Percentiles rank a stretch among this genome's conserved stretches.
These are phyloP conservation scores for Tardiomyces digboiensis DNA, from an alignment of 1,139 yeast species.

Conservation along the genomic window DNA sequence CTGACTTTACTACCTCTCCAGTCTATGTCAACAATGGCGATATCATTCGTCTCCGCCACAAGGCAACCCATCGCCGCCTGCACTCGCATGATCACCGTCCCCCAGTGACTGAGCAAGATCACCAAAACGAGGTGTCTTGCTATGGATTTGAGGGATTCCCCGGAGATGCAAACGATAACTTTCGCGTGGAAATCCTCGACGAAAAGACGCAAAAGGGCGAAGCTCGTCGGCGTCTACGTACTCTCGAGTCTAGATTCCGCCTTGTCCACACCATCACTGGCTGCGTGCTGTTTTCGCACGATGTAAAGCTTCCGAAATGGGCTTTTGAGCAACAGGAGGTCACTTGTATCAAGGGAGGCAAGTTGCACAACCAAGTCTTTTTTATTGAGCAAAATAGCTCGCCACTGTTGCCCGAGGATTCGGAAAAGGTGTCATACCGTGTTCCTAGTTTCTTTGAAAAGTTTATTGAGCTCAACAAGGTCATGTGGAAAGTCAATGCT, in stretches of 20 bases:
- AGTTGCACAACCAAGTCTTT: slow-evolving; percentile 70
- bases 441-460: slow-evolving; percentile 57
- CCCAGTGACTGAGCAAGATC: slow-evolving; percentile 85
- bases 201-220: slow-evolving; percentile 44
- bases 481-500: slow-evolving; percentile 88
- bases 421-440: slow-evolving; percentile 54
- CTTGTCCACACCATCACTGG: slow-evolving; percentile 88
- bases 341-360: slow-evolving; percentile 80
- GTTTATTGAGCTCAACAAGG: slow-evolving; percentile 66
- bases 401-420: slow-evolving; percentile 28
- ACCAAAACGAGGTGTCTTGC: slow-evolving; percentile 92
- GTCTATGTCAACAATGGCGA: slow-evolving; percentile 63
- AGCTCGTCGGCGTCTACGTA: slow-evolving; percentile 57
- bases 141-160: slow-evolving; percentile 87
- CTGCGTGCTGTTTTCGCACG: slow-evolving; percentile 80
- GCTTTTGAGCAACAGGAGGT: slow-evolving; percentile 97
- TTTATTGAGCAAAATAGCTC: slow-evolving; percentile 66
- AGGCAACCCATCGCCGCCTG: slow-evolving; percentile 62
- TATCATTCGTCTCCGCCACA: slow-evolving; percentile 70
- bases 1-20: slow-evolving; percentile 16
- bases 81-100: slow-evolving; percentile 97
- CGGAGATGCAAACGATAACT: slow-evolving; percentile 96
- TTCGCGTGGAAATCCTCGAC: slow-evolving; percentile 76
- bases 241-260: slow-evolving; percentile 78
- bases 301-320: slow-evolving; percentile 86